Evolutionary conservation across 495 filamentous ascomycete species (phyloP).

Genomic region (Oleoguttula mirabilis): DNA sequence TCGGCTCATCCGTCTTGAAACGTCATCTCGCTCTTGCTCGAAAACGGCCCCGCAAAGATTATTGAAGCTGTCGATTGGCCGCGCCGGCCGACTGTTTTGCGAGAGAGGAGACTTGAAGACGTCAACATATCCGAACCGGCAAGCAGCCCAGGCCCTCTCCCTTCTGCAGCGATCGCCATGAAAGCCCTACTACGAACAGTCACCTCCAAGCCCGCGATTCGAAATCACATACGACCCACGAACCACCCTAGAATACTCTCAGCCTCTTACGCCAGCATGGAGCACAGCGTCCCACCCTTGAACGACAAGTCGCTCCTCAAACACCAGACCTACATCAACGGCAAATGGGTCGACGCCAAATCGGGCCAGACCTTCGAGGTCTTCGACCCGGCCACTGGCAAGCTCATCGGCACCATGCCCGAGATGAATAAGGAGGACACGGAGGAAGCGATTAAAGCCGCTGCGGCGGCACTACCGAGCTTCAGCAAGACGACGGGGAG

Average conservation of each 20-base stretch:
- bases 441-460: conserved; percentile 63
- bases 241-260: conserved; percentile 22
- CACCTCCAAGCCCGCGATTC: conserved; percentile 15
- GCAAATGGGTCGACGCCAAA: conserved; percentile 33
- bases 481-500: conserved; percentile 63
- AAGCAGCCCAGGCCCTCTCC: no score
- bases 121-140: no score
- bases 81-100: no score
- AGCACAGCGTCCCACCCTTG: conserved; percentile 27
- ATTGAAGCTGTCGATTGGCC: no score
- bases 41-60: no score
- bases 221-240: conserved; percentile 23
- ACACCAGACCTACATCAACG: conserved; percentile 31
- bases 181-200: conserved; percentile 16
- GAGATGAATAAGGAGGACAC: conserved; percentile 69
- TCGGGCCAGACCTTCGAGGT: conserved; percentile 37
- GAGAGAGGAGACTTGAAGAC: no score
- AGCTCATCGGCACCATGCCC: conserved; percentile 69
- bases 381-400: conserved; percentile 67
- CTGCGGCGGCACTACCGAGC: conserved; percentile 58
- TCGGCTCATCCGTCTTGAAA: no score
- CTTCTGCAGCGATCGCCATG: no score
- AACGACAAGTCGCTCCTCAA: conserved; percentile 34
- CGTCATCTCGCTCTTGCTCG: no score
- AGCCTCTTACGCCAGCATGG: conserved; percentile 24